These are phyloP conservation scores for Podospora pseudocomata DNA, from an alignment of 495 filamentous ascomycete species.

Conservation along the genomic window DNA sequence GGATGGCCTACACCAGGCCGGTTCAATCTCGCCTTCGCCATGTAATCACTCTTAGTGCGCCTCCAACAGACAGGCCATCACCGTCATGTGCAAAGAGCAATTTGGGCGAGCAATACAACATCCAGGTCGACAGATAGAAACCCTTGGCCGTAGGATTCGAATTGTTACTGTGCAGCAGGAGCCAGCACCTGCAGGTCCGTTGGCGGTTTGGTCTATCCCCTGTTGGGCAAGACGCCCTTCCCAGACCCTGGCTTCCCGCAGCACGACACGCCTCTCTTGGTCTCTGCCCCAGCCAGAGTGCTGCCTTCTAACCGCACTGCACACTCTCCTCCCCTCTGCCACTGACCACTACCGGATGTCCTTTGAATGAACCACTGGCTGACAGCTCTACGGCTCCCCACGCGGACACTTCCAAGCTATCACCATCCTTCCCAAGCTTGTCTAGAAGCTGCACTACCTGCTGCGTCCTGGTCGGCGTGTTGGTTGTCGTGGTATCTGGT, in stretches of 20 bases:
- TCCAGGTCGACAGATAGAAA: neutral
- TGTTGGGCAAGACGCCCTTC: constrained; percentile 14
- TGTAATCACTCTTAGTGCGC: neutral
- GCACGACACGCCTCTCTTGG: neutral
- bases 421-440: neutral
- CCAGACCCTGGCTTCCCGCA: constrained; percentile 17
- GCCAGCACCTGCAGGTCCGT: constrained; percentile 7
- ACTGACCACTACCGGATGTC: constrained; percentile 7
- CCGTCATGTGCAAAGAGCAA: neutral
- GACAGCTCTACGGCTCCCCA: constrained; percentile 15
- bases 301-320: neutral
- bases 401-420: constrained; percentile 16
- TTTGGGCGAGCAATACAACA: neutral
- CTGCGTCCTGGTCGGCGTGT: neutral
- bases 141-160: neutral
- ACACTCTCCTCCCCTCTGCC: neutral
- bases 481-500: constrained; percentile 17
- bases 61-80: neutral
- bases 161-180: neutral
- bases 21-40: neutral
- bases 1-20: neutral
- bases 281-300: constrained; percentile 7
- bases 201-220: constrained; percentile 14
- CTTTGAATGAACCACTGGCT: constrained; percentile 19
- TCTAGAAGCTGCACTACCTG: neutral